These are phyloP conservation scores for Cutaneotrichosporon sp. DNA, from an alignment of 1,284 basidiomycete genomes.

Conservation along the genomic window DNA sequence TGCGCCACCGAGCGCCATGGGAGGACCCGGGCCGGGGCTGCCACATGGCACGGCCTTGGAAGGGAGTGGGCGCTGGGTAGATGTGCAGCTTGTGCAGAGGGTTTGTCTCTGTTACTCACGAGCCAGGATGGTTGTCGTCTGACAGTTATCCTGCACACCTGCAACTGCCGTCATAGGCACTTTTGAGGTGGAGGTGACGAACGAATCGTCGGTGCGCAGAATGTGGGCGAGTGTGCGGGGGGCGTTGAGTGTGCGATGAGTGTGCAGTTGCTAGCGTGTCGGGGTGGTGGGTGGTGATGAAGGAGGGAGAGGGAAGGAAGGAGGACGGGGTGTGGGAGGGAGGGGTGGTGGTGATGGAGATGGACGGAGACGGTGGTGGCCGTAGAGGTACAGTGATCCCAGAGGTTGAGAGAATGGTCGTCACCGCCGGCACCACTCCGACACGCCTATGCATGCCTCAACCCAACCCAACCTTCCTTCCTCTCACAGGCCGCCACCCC, in stretches of 20 bases:
- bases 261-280: not conserved
- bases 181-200: conserved; percentile 13
- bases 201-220: not conserved
- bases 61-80: too few species aligned
- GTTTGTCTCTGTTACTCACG: conserved; percentile 21
- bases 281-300: not conserved
- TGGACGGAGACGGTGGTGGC: too few species aligned
- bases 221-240: not conserved
- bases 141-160: conserved; percentile 22
- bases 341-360: too few species aligned
- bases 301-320: too few species aligned
- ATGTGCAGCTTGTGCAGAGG: too few species aligned
- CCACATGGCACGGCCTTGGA: not conserved
- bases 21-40: not conserved
- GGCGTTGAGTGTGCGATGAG: not conserved
- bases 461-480: too few species aligned
- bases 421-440: conserved; percentile 2
- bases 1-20: conserved; percentile 1
- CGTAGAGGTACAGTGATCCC: too few species aligned
- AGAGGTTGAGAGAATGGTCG: too few species aligned
- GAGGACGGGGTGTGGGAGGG: too few species aligned
- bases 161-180: conserved; percentile 25
- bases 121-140: conserved; percentile 24
- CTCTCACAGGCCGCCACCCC: too few species aligned
- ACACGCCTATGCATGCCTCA: not conserved